A percentile compares a stretch with the other conserved stretches of the same genome.
Evolutionary conservation across 371 early-diverging fungal genomes (phyloP).

Genomic region (Choanephora cucurbitarum): DNA sequence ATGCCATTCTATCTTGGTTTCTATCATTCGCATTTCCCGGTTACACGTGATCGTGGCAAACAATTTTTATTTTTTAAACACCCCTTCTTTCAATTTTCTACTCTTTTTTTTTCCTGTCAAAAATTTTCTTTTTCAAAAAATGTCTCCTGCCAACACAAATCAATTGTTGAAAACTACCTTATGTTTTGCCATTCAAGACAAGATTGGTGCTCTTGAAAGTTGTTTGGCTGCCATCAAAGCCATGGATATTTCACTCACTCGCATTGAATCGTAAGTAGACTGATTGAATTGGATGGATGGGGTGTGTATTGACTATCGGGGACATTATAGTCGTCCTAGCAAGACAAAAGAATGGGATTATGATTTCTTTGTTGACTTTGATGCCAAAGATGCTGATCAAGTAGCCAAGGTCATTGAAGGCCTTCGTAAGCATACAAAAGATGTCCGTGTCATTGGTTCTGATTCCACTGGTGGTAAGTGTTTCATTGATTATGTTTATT

Average conservation of each 20-base stretch:
- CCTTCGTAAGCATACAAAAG: constrained; percentile 62
- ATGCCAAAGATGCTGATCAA: constrained; percentile 57
- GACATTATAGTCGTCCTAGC: constrained; percentile 69
- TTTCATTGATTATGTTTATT: no score
- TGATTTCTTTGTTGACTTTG: constrained; percentile 93
- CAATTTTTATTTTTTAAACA: neutral
- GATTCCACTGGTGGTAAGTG: constrained; percentile 27
- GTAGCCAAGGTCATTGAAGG: constrained; percentile 61
- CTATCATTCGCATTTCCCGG: no score
- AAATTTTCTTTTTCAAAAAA: constrained; percentile 1
- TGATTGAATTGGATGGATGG: neutral
- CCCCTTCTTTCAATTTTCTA: no score
- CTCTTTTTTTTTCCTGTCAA: constrained; percentile 1
- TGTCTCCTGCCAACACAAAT: constrained; percentile 18
- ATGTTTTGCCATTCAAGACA: constrained; percentile 83
- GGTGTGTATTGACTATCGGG: neutral
- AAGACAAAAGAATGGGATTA: constrained; percentile 80
- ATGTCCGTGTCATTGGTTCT: constrained; percentile 60
- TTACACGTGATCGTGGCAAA: constrained; percentile 17
- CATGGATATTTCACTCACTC: constrained; percentile 80
- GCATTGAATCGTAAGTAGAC: constrained; percentile 82
- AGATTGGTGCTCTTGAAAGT: constrained; percentile 85
- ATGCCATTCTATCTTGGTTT: no score
- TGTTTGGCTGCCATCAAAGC: constrained; percentile 76
- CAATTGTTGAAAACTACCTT: constrained; percentile 55